These are phyloP conservation scores for Angophora floribunda DNA, from an alignment of 345 rosid genomes.

Conservation along the genomic window DNA sequence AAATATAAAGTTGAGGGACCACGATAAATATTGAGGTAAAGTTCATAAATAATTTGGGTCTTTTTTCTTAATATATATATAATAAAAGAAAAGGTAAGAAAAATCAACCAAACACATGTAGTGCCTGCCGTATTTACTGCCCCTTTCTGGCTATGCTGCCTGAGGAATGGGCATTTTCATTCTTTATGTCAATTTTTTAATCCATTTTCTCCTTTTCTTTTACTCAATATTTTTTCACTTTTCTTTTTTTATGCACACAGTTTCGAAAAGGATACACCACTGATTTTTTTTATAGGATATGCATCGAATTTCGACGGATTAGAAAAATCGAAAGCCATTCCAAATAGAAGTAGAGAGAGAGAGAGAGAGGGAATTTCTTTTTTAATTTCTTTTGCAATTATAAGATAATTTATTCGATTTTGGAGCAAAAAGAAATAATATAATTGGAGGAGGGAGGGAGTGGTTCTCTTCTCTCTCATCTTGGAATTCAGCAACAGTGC, in stretches of 20 bases:
- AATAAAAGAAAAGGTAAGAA: background rate
- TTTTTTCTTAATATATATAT: too few relatives aligned
- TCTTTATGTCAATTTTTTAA: too few relatives aligned
- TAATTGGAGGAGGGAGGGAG: background rate
- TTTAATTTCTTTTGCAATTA: background rate
- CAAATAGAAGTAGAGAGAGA: background rate
- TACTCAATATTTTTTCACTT: too few relatives aligned
- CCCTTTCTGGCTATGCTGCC: too few relatives aligned
- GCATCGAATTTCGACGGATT: background rate
- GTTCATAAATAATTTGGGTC: too few relatives aligned
- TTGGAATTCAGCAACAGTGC: constrained; percentile 66
- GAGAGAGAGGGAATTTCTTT: background rate
- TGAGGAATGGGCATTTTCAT: background rate
- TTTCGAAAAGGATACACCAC: background rate
- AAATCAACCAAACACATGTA: background rate
- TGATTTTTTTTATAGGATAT: background rate
- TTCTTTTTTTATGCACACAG: background rate
- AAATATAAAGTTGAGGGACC: background rate
- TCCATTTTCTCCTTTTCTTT: background rate
- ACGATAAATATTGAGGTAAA: too few relatives aligned
- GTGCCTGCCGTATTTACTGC: background rate
- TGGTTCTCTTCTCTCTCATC: background rate
- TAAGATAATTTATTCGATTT: background rate
- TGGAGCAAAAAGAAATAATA: constrained; percentile 8
- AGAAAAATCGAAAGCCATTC: background rate